Percentiles rank a stretch among this genome's conserved stretches.
Conservation (phyloP, 495 filamentous ascomycete genomes). For the Neurospora hispaniola region DNA sequence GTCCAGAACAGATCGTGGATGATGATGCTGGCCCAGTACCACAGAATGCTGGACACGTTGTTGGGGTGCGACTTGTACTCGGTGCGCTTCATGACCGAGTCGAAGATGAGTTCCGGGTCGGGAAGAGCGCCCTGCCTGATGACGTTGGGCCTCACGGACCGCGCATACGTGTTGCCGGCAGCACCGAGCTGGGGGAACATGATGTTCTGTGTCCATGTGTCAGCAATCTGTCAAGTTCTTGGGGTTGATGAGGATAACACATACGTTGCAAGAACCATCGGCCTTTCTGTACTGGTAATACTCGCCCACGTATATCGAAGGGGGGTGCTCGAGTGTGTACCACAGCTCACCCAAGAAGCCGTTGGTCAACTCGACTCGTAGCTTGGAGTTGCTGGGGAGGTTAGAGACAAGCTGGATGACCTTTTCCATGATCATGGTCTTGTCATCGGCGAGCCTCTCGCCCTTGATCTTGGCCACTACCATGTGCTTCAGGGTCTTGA, state of each 20-base stretch:
- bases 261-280: conserved; percentile 54
- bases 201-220: conserved; percentile 22
- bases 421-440: conserved; percentile 72
- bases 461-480: conserved; percentile 30
- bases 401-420: conserved; percentile 63
- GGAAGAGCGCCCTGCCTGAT: conserved; percentile 56
- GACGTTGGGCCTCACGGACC: conserved; percentile 54
- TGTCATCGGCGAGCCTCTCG: conserved; percentile 55
- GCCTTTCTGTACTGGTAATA: conserved; percentile 57
- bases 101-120: conserved; percentile 69
- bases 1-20: conserved; percentile 55
- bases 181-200: conserved; percentile 36
- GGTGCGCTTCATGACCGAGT: conserved; percentile 46
- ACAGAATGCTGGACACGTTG: conserved; percentile 77
- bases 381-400: conserved; percentile 52
- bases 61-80: conserved; percentile 44
- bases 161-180: conserved; percentile 52
- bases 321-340: conserved; percentile 49
- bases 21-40: conserved; percentile 82
- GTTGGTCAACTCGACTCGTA: conserved; percentile 54
- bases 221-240: neutral
- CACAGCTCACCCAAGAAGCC: conserved; percentile 61
- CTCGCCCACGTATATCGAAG: conserved; percentile 49
- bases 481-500: conserved; percentile 29
- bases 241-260: neutral